Evolutionary conservation across 2,329 filamentous ascomycete genomes (phyloP), one percentile per base, ranked within the genome.

Genomic region (Elsinoe perseae): DNA sequence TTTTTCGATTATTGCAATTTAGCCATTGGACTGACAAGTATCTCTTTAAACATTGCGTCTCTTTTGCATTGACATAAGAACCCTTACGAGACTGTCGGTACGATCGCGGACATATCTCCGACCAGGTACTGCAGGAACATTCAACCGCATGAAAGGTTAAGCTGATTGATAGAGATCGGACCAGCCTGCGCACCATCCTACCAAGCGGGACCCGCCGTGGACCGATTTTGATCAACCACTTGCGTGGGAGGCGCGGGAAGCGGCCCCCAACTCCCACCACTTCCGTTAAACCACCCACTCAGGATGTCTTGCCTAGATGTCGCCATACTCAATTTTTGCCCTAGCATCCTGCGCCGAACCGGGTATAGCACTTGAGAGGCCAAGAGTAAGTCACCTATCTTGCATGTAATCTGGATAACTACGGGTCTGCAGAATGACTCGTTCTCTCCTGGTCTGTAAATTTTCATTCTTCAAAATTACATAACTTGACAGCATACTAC

Each of bases 271-370:
- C 28, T 10, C 30, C 12, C 10, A 50, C 28, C 44, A n/a, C 25
- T n/a, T 32, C 21, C 25, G 18, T 16, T 28, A 16, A 28, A 50
- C 32, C 10, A 36, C 32, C 32, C 32, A 36, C 32, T 36, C 32
- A 32, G 30, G n/a, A 30, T 20, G 23, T 28, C 23, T 50, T 28
- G 44, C 44, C 23, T 14, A 50, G 44, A 50, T 50, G 23, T 50
- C 44, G 28, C 44, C 44, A 30, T 50, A 16, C 44, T 30, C 25
- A 34, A 34, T 50, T 50, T 50, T 50, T 30, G 44, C 44, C 44
- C 44, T 50, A 50, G 18, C 14, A 10, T 50, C 40, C 23, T 44
- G 20, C 40, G 40, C 40, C 40, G n/a, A 44, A 44, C 21, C 9
- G 40, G 40, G 40, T 44, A 44, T 44, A 44, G 40, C 20, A 36